Conservation (phyloP, 148 eudicot genomes). For the Talinum fruticosum region DNA sequence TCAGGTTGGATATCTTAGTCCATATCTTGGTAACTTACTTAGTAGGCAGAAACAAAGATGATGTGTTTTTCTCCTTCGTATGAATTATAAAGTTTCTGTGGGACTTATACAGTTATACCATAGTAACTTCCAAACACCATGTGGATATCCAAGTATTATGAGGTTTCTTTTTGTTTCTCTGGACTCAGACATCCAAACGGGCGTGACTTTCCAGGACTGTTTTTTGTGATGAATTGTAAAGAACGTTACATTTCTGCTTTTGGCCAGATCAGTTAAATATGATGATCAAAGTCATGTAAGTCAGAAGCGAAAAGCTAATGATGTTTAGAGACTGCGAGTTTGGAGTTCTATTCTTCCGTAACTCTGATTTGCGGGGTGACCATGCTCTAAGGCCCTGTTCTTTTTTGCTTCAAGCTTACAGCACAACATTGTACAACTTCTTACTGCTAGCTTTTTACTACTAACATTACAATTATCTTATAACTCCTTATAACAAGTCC, state of each 20-base stretch:
- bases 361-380: background rate
- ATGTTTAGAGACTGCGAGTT: background rate
- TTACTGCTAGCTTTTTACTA: too few relatives aligned
- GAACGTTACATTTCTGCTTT: background rate
- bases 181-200: background rate
- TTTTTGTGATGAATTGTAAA: background rate
- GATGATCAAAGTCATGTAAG: background rate
- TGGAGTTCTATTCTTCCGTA: background rate
- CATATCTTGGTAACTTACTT: background rate
- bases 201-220: background rate
- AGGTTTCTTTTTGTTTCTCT: background rate
- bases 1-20: conserved; percentile 55
- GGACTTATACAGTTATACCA: background rate
- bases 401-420: too few relatives aligned
- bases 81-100: background rate
- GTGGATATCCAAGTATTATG: background rate
- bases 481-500: too few relatives aligned
- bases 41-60: background rate
- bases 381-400: too few relatives aligned
- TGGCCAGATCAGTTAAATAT: background rate
- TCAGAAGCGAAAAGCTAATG: background rate
- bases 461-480: too few relatives aligned
- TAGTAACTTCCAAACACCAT: background rate
- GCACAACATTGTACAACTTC: too few relatives aligned
- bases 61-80: background rate